A percentile compares a stretch with the other conserved stretches of the same genome.
Conservation (phyloP, 208 protist genomes). For the Porcisia hertigi region DNA sequence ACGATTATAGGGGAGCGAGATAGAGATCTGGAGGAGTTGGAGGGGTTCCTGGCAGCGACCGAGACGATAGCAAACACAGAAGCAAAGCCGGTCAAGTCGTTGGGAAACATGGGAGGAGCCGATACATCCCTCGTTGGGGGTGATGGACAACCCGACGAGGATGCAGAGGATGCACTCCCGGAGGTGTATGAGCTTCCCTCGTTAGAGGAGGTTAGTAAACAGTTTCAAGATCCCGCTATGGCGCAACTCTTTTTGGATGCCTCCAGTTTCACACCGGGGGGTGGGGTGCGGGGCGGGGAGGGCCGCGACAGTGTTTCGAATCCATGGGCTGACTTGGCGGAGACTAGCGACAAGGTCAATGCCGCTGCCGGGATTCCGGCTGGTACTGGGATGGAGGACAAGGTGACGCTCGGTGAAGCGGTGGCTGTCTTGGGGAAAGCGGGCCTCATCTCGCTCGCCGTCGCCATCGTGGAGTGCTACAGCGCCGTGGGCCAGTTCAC, state of each 20-base stretch:
- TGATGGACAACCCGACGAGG: conserved; percentile 8
- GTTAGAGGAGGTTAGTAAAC: conserved; percentile 78
- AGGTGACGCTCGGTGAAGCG: conserved; percentile 71
- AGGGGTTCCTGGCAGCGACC: conserved; percentile 27
- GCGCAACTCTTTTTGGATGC: conserved; percentile 83
- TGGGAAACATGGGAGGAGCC: conserved; percentile 2
- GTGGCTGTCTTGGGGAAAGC: conserved; percentile 56
- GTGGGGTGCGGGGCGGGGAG: conserved; percentile 19
- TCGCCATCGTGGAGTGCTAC: conserved; percentile 83
- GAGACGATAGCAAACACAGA: conserved; percentile 3
- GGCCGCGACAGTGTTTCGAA: not conserved
- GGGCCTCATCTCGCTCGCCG: conserved; percentile 72
- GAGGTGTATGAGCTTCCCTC: conserved; percentile 63
- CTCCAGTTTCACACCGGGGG: conserved; percentile 44
- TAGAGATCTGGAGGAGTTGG: conserved; percentile 55
- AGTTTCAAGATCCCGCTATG: conserved; percentile 81
- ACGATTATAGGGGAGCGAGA: conserved; percentile 43
- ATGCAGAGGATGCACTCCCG: conserved; percentile 9
- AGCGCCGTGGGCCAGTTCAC: conserved; percentile 79
- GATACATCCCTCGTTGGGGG: not conserved
- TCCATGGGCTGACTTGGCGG: conserved; percentile 15
- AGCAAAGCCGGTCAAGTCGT: not conserved
- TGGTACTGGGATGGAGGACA: conserved; percentile 27
- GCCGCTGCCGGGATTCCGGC: conserved; percentile 2
- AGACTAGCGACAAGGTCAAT: conserved; percentile 18